phyloP scores from a whole-genome alignment of 2,329 filamentous ascomycete species.

The Phyllosticta paracitricarpa region DNA sequence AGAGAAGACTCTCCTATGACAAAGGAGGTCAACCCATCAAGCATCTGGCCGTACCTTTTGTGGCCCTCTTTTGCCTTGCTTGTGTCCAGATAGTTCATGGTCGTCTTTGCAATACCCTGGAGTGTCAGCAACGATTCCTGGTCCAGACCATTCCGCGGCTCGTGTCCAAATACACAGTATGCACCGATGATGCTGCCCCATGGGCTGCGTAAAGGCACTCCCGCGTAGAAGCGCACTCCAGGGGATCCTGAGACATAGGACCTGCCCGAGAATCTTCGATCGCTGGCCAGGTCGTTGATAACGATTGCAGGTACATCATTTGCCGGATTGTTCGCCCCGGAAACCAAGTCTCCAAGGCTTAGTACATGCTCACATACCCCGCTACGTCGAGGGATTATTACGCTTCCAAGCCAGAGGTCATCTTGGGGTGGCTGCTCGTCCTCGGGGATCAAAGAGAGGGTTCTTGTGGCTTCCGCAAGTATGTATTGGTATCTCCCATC shows the following conservation, averaged over 20 bases:
- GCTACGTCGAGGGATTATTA: conserved; percentile 23
- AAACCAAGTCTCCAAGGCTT: background rate
- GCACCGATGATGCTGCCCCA: conserved; percentile 19
- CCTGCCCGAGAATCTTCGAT: background rate
- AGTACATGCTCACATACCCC: conserved; percentile 21
- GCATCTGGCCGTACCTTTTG: conserved; percentile 21
- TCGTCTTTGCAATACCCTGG: conserved; percentile 20
- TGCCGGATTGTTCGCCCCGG: background rate
- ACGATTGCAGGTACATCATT: background rate
- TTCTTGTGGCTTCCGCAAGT: conserved; percentile 25
- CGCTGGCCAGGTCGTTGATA: conserved; percentile 3
- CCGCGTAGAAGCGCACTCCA: conserved; percentile 22
- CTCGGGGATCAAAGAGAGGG: conserved; percentile 20
- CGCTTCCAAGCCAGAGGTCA: conserved; percentile 24
- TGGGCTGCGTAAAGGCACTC: conserved; percentile 18
- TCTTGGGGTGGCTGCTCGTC: conserved; percentile 20
- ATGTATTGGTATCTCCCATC: conserved; percentile 28
- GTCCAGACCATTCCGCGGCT: conserved; percentile 15
- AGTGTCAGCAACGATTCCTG: conserved; percentile 18
- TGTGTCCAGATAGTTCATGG: conserved; percentile 18
- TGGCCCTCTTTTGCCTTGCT: conserved; percentile 13
- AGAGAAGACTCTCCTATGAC: conserved; percentile 13
- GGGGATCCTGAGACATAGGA: background rate
- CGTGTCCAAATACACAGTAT: conserved; percentile 18
- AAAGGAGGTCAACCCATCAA: conserved; percentile 24